Evolutionary conservation across 441 rosid genomes (phyloP), one percentile per base, ranked within the genome.

Genomic region (Melastoma candidum): DNA sequence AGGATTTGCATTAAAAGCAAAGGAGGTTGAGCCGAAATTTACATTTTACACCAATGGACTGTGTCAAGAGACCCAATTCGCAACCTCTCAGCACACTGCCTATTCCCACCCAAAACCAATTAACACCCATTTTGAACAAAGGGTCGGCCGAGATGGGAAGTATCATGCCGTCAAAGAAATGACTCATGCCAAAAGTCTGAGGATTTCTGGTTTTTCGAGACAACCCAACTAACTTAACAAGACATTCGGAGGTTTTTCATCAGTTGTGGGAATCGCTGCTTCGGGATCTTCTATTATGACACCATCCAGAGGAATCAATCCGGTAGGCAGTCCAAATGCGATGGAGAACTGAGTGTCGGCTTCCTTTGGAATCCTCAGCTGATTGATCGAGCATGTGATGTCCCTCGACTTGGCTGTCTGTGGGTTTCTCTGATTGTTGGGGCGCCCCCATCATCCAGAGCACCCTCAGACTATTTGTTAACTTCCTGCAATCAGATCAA

Each of bases 141-240:
- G n/a, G 54, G 11, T 2, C 7, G 44, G 39, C 7, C 1, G 1
- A 51, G 1, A 51, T 51, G 9, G 54, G 54, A 12, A 29, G 0
- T 27, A 51, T 12, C 12, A 1, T 0, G 24, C 44, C 44, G 26
- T 51, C 26, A n/a, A 3, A 14, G 4, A 12, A 2, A 29, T 2
- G 2, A 17, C 14, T 12, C 44, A 36, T 0, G 36, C 4, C 2
- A 51, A 43, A 36, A 29, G 14, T 36, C 2, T 17, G 10, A 41
- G 25, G 12, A 32, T 17, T 51, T 51, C 54, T 7, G 54, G 54
- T 29, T 12, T 51, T 8, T 51, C 26, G 44, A 29, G 54, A 51
- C 0, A 12, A 51, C 39, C 54, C 1, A 51, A 22, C 54, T 43
- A 0, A 5, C 22, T 3, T 11, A 51, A 11, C 22, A 17, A 29